Evolutionary conservation across 352 stramenopile species (phyloP).

Genomic region (Globisporangium camurandrum): DNA sequence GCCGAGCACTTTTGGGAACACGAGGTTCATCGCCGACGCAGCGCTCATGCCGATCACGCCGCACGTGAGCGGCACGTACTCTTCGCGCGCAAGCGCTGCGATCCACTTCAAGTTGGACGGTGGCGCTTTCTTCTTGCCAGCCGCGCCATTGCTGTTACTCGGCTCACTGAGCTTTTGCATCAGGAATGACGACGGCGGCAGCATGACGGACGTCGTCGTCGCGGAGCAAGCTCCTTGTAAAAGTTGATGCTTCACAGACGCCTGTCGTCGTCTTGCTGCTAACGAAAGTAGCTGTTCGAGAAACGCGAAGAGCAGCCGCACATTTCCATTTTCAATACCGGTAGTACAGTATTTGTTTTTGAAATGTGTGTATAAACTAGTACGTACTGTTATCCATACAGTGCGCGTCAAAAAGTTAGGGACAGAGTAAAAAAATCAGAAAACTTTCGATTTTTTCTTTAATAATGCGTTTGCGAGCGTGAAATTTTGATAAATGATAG

Average conservation of each 20-base stretch:
- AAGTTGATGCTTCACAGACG: background rate
- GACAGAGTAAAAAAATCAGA: background rate
- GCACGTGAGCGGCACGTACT: constrained; percentile 53
- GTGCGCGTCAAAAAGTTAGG: background rate
- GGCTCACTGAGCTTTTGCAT: constrained; percentile 53
- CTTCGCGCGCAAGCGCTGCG: constrained; percentile 52
- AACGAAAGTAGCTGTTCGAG: background rate
- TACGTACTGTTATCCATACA: too few species aligned
- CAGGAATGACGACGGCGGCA: constrained; percentile 60
- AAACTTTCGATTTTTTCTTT: background rate
- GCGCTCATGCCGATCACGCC: constrained; percentile 78
- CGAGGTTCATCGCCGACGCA: constrained; percentile 82
- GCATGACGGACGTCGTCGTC: constrained; percentile 18
- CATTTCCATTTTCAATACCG: too few species aligned
- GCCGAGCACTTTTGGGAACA: constrained; percentile 86
- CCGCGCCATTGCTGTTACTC: constrained; percentile 13
- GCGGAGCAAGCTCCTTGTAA: background rate
- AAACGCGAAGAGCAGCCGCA: too few species aligned
- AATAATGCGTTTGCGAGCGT: background rate
- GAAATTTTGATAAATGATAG: too few species aligned
- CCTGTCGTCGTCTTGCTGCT: background rate
- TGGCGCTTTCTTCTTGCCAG: constrained; percentile 3
- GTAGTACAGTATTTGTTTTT: too few species aligned
- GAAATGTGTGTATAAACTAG: background rate
- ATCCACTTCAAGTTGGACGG: constrained; percentile 61